Percentiles rank a stretch among this genome's conserved stretches.
Evolutionary conservation across 148 eudicot genomes (phyloP).

Genomic region (Arctostaphylos glauca): DNA sequence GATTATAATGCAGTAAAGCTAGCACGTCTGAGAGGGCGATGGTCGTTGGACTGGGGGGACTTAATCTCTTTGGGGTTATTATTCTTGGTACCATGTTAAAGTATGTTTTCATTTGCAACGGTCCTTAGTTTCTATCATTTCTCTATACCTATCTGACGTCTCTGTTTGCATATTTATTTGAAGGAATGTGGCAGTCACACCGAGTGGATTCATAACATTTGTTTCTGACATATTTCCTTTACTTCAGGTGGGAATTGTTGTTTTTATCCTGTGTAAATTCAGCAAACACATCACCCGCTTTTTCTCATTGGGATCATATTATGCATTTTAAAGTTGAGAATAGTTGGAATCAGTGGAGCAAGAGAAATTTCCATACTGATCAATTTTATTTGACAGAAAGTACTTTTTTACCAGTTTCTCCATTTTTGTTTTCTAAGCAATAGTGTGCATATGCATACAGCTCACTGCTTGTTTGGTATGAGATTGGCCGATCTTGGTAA

Average conservation of each 20-base stretch:
- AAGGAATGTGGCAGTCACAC: slow-evolving; percentile 57
- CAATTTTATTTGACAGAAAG: background rate
- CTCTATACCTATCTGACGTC: slow-evolving; percentile 22
- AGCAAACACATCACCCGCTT: background rate
- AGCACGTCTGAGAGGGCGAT: slow-evolving; percentile 73
- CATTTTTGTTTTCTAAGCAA: background rate
- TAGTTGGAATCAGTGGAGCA: background rate
- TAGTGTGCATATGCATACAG: background rate
- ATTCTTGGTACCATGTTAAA: slow-evolving; percentile 77
- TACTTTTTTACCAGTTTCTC: background rate
- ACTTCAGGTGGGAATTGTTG: slow-evolving; percentile 69
- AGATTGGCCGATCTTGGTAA: background rate
- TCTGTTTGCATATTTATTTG: slow-evolving; percentile 21
- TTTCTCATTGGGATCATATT: background rate
- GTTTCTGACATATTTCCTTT: slow-evolving; percentile 71
- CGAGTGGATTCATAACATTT: slow-evolving; percentile 73
- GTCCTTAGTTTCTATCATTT: slow-evolving; percentile 10
- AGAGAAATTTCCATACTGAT: background rate
- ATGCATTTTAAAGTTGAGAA: slow-evolving; percentile 1
- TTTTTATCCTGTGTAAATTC: background rate
- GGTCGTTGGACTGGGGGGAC: slow-evolving; percentile 87
- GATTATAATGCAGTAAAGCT: slow-evolving; percentile 65
- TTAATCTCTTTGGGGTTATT: slow-evolving; percentile 85
- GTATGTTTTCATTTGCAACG: slow-evolving; percentile 37
- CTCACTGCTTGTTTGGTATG: background rate